These are phyloP conservation scores for Rossbeevera mucosa DNA, from an alignment of 768 basidiomycete genomes.

Conservation along the genomic window DNA sequence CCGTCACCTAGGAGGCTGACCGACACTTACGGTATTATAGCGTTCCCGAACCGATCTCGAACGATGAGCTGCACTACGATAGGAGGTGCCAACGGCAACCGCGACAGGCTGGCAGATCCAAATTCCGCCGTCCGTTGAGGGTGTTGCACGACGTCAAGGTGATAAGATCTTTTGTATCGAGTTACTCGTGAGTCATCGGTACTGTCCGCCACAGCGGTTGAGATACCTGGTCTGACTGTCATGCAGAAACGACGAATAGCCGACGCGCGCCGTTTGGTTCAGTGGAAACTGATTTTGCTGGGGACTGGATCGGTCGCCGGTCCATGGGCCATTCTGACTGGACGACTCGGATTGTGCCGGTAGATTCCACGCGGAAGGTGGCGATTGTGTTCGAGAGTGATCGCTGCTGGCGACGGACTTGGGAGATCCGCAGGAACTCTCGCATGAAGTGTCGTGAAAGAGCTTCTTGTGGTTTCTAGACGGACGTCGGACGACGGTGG, in stretches of 20 bases:
- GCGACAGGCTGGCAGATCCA: conserved; percentile 66
- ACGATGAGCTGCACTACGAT: conserved; percentile 77
- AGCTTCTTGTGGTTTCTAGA: conserved; percentile 30
- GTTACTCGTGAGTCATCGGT: conserved; percentile 15
- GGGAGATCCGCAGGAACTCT: conserved; percentile 28
- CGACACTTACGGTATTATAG: conserved; percentile 69
- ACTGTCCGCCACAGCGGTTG: conserved; percentile 9
- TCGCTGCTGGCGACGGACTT: conserved; percentile 39
- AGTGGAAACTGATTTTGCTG: conserved; percentile 34
- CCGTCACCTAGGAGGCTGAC: conserved; percentile 16
- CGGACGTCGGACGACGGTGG: not conserved
- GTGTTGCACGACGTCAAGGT: conserved; percentile 82
- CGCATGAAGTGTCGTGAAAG: conserved; percentile 31
- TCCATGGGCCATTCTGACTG: conserved; percentile 25
- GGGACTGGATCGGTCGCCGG: conserved; percentile 31
- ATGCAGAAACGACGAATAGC: conserved; percentile 54
- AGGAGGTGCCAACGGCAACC: conserved; percentile 80
- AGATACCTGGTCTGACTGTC: conserved; percentile 52
- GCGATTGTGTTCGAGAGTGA: conserved; percentile 45
- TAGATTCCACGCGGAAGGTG: conserved; percentile 41
- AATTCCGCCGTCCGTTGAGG: conserved; percentile 81
- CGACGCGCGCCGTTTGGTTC: conserved; percentile 45
- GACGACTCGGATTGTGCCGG: conserved; percentile 34
- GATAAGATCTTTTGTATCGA: conserved; percentile 52
- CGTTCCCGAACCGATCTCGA: conserved; percentile 65